Evolutionary conservation across 108 stramenopile species (phyloP).

Genomic region (Cyclotella distinguenda): DNA sequence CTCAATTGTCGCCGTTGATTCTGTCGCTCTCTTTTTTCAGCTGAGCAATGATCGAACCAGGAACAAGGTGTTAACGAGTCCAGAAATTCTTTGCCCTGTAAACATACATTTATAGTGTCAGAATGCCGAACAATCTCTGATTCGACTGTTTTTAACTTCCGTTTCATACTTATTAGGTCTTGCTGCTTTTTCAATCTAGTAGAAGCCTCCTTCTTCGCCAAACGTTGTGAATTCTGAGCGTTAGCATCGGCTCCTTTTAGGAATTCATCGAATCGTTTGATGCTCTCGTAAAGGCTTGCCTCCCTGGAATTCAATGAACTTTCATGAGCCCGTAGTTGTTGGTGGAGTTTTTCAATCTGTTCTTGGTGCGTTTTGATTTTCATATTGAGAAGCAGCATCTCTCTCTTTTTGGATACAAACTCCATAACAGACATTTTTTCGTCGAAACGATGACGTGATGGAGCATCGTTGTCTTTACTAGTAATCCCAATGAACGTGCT

Average conservation of each 20-base stretch:
- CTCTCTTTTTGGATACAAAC: constrained; percentile 13
- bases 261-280: constrained; percentile 9
- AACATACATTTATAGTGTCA: neutral
- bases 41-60: constrained; percentile 5
- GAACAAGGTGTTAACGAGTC: constrained; percentile 4
- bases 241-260: constrained; percentile 13
- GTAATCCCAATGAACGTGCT: neutral
- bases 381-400: constrained; percentile 27
- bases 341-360: constrained; percentile 11
- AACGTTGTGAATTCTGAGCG: constrained; percentile 1
- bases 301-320: constrained; percentile 15
- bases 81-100: constrained; percentile 1
- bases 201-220: neutral
- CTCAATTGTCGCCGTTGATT: constrained; percentile 1
- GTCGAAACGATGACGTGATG: neutral
- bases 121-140: neutral
- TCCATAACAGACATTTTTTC: constrained; percentile 9
- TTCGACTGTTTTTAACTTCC: constrained; percentile 1
- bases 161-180: neutral
- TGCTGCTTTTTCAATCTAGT: constrained; percentile 9
- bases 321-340: neutral
- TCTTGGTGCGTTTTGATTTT: constrained; percentile 16
- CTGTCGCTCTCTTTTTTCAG: constrained; percentile 11
- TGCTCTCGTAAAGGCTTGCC: constrained; percentile 1
- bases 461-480: neutral